Evolutionary conservation across 148 eudicot genomes (phyloP).

Genomic region (Spergularia bocconei): DNA sequence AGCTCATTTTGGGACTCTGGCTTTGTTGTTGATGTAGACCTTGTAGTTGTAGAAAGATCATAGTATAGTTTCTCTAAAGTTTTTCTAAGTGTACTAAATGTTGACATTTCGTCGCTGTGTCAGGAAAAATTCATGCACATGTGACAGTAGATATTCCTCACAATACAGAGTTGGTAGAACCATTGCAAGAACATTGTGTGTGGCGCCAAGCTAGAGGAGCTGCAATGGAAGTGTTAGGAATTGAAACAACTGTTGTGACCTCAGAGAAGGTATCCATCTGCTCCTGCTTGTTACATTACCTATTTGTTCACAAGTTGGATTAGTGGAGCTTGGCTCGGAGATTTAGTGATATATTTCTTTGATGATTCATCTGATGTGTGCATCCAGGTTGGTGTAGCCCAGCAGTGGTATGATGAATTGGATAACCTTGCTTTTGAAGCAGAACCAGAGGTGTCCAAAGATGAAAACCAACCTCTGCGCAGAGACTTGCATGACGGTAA

Average conservation of each 20-base stretch:
- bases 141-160: slow-evolving; percentile 64
- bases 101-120: slow-evolving; percentile 19
- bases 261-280: slow-evolving; percentile 50
- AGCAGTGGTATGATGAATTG: slow-evolving; percentile 89
- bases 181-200: slow-evolving; percentile 68
- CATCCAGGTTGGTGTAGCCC: slow-evolving; percentile 73
- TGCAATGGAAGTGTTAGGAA: slow-evolving; percentile 58
- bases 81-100: neutral
- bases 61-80: too few relatives aligned
- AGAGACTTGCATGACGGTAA: slow-evolving; percentile 42
- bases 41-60: too few relatives aligned
- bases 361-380: slow-evolving; percentile 8
- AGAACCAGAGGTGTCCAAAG: slow-evolving; percentile 36
- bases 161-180: slow-evolving; percentile 66
- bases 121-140: slow-evolving; percentile 73
- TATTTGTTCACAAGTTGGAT: neutral
- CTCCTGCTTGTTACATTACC: neutral
- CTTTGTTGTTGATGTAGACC: too few relatives aligned
- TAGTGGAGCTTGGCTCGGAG: neutral
- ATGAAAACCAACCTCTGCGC: slow-evolving; percentile 27
- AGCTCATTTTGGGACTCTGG: too few relatives aligned
- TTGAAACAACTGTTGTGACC: slow-evolving; percentile 40
- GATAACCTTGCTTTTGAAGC: slow-evolving; percentile 50
- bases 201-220: slow-evolving; percentile 94
- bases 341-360: neutral